Percentiles rank a stretch among this genome's conserved stretches.
Conservation (phyloP, 768 basidiomycete species). For the Rhizopogon salebrosus region DNA sequence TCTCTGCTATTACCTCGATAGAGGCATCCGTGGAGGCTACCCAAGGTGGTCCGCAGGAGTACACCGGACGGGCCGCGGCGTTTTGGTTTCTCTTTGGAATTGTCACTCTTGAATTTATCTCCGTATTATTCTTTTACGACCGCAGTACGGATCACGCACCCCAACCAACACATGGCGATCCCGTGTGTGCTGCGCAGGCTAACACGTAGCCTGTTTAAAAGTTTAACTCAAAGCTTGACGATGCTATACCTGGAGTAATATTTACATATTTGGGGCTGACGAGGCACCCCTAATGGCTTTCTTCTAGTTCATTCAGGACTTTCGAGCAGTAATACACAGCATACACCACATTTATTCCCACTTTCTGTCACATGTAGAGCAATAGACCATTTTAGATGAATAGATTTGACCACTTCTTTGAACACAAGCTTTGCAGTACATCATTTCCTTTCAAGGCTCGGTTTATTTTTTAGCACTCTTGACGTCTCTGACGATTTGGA, state of each 20-base stretch:
- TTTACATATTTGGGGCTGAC: no score
- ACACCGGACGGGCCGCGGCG: conserved; percentile 38
- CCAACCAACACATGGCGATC: neutral
- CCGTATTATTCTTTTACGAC: conserved; percentile 31
- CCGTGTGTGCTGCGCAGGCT: neutral
- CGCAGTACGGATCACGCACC: conserved; percentile 9
- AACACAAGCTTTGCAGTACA: no score
- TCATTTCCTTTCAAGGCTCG: neutral
- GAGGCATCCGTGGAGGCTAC: conserved; percentile 36
- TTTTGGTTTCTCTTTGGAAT: conserved; percentile 41
- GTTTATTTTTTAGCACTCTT: neutral
- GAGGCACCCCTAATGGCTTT: no score
- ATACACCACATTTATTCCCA: no score
- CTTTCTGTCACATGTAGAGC: no score
- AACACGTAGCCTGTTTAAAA: no score
- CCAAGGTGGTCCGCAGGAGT: conserved; percentile 26
- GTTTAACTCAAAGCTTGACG: neutral
- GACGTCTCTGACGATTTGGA: neutral
- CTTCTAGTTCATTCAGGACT: no score
- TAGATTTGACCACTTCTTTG: no score
- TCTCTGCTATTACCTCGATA: conserved; percentile 45
- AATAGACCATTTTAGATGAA: no score
- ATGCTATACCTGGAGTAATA: neutral
- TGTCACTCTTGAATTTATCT: conserved; percentile 25
- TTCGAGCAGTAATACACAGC: no score